Percentiles rank a stretch among this genome's conserved stretches.
Conservation (phyloP, 768 basidiomycete genomes). For the Lactarius hatsudake region DNA sequence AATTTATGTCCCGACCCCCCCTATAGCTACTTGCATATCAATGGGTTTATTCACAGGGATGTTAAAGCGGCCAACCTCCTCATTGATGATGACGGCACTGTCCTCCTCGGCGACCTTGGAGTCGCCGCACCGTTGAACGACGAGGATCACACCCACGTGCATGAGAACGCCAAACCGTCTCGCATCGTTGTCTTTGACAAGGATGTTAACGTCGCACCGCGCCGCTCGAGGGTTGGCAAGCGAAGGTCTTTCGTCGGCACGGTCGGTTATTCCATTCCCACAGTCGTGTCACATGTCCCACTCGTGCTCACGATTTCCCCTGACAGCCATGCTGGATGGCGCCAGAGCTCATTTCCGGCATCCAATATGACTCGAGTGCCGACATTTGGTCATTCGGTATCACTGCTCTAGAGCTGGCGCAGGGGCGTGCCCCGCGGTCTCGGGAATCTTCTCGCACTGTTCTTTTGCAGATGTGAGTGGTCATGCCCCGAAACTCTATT, state of each 20-base stretch:
- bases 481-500: conserved; percentile 1
- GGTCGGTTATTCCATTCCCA: conserved; percentile 39
- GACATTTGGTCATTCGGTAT: conserved; percentile 98
- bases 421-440: conserved; percentile 84
- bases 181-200: conserved; percentile 39
- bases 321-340: conserved; percentile 93
- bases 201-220: conserved; percentile 6
- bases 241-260: conserved; percentile 93
- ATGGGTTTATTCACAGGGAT: conserved; percentile 91
- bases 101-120: conserved; percentile 88
- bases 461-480: conserved; percentile 64
- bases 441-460: conserved; percentile 71
- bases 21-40: conserved; percentile 77
- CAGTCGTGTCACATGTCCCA: neutral
- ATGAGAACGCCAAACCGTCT: conserved; percentile 13
- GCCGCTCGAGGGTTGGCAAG: conserved; percentile 58
- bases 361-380: conserved; percentile 78
- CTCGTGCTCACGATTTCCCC: neutral
- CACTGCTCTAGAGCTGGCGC: conserved; percentile 86
- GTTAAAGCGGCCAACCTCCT: conserved; percentile 93
- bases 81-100: conserved; percentile 86
- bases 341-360: conserved; percentile 85
- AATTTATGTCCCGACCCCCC: conserved; percentile 3
- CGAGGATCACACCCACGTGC: conserved; percentile 42
- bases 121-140: conserved; percentile 84